A percentile compares a stretch with the other conserved stretches of the same genome.
phyloP scores from a whole-genome alignment of 2,329 filamentous ascomycete species.

The Diplodia sapinea region DNA sequence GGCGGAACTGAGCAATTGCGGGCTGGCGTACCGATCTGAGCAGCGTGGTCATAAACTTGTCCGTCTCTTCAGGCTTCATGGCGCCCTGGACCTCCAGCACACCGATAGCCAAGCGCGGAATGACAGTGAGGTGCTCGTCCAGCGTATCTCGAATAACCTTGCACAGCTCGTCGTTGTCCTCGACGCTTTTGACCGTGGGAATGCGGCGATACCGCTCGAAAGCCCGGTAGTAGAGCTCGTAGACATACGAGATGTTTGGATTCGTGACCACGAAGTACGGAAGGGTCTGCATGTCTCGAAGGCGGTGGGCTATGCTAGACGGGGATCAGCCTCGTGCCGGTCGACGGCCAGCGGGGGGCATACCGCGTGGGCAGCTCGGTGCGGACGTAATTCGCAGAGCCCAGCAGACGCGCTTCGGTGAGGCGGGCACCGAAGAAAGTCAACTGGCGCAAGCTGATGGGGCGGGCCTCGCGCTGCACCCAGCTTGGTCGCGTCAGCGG shows the following conservation, averaged over 20 bases:
- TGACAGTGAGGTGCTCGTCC: constrained; percentile 87
- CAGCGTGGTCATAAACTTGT: constrained; percentile 94
- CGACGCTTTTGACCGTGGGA: constrained; percentile 79
- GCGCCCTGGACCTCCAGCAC: constrained; percentile 87
- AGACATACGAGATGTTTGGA: constrained; percentile 88
- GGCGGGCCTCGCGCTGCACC: constrained; percentile 88
- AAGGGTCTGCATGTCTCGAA: constrained; percentile 95
- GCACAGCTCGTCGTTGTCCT: constrained; percentile 91
- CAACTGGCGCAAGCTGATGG: constrained; percentile 94
- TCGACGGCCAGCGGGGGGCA: constrained; percentile 32
- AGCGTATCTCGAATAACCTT: constrained; percentile 78
- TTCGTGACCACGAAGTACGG: constrained; percentile 98
- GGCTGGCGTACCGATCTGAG: constrained; percentile 70
- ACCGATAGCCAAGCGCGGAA: constrained; percentile 92
- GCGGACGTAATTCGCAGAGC: constrained; percentile 96
- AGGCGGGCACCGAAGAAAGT: constrained; percentile 96
- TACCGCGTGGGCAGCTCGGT: constrained; percentile 88
- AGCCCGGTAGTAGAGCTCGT: constrained; percentile 95
- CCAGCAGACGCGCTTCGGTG: constrained; percentile 86
- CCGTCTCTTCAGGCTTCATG: constrained; percentile 80
- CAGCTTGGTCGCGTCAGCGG: constrained; percentile 64
- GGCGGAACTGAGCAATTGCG: not conserved
- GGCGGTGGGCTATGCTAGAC: constrained; percentile 81
- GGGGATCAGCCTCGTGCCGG: constrained; percentile 18
- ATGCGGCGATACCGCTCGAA: constrained; percentile 89